phyloP scores from a whole-genome alignment of 2,329 filamentous ascomycete genomes.

The Parastagonospora avenae region DNA sequence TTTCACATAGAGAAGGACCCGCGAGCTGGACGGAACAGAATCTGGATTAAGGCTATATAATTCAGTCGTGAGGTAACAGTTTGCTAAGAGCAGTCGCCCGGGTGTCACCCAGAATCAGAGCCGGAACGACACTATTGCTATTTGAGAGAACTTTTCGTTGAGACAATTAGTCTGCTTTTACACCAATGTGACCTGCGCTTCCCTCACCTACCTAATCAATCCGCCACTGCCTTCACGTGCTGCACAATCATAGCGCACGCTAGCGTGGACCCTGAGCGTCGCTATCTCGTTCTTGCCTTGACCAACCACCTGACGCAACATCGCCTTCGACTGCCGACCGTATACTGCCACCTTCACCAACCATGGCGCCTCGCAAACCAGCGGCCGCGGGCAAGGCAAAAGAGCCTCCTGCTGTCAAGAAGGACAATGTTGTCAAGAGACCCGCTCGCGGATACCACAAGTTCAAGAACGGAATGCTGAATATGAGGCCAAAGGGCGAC shows the following conservation, averaged over 20 bases:
- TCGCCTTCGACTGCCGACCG: not conserved
- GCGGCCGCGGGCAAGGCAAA: not conserved
- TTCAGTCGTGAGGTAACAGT: no score
- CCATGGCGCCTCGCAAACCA: not conserved
- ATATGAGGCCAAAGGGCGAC: conserved; percentile 17
- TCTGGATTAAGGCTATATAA: no score
- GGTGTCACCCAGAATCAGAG: no score
- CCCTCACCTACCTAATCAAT: not conserved
- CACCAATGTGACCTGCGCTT: not conserved
- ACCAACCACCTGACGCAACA: not conserved
- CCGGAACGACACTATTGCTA: no score
- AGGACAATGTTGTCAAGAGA: conserved; percentile 10
- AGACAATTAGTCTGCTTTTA: no score
- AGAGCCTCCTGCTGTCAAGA: not conserved
- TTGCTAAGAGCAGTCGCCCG: no score
- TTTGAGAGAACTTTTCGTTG: no score
- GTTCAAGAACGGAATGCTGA: conserved; percentile 18
- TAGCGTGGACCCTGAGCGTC: no score
- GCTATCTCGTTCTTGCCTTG: not conserved
- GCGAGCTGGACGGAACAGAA: no score
- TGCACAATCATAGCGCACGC: no score
- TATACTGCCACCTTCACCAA: not conserved
- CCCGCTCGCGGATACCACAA: conserved; percentile 19
- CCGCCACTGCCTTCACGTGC: no score
- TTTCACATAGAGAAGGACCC: no score